Conservation (phyloP, 164 flowering plant species). For the Liquidambar formosana region DNA sequence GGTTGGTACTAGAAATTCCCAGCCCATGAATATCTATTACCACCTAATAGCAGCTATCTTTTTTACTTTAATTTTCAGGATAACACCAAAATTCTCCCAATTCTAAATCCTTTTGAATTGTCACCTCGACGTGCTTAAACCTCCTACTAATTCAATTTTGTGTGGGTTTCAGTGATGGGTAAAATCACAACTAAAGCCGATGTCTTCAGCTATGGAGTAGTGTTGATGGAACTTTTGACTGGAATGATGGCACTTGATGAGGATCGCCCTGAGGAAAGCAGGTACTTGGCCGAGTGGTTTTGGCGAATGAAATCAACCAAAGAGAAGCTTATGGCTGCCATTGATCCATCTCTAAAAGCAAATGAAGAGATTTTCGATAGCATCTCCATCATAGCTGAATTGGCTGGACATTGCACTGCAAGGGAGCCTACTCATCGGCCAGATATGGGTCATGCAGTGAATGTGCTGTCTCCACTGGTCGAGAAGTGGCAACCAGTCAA, state of each 20-base stretch:
- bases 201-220: conserved; percentile 86
- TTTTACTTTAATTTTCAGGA: neutral
- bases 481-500: conserved; percentile 72
- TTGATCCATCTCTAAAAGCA: conserved; percentile 59
- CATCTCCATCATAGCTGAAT: conserved; percentile 57
- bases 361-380: conserved; percentile 55
- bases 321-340: conserved; percentile 50
- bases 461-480: conserved; percentile 54
- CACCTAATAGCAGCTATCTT: neutral
- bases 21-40: neutral
- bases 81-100: neutral
- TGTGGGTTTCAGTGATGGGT: conserved; percentile 61
- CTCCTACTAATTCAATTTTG: neutral
- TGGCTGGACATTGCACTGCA: conserved; percentile 89
- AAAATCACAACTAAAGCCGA: conserved; percentile 79
- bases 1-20: neutral
- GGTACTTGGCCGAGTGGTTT: conserved; percentile 78
- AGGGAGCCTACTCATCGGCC: conserved; percentile 81
- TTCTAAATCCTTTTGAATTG: neutral
- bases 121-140: neutral
- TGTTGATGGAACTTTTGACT: conserved; percentile 80
- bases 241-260: conserved; percentile 79
- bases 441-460: conserved; percentile 83
- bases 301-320: conserved; percentile 58
- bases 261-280: conserved; percentile 63